Conservation (phyloP, 169 alveolate species). For the Blepharisma undulans region DNA sequence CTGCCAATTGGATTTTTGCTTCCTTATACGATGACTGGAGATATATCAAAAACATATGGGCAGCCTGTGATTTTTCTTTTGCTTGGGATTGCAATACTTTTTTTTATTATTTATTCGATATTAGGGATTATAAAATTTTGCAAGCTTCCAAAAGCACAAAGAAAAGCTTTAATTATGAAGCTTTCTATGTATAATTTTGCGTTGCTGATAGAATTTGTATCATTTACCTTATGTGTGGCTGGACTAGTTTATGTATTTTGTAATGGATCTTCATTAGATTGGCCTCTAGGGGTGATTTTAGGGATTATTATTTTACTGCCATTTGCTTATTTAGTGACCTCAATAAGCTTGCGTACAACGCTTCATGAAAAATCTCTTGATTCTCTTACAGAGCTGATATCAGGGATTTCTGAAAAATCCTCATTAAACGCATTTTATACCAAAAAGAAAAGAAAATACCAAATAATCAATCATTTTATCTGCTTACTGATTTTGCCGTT, state of each 20-base stretch:
- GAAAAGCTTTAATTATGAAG: background rate
- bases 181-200: background rate
- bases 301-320: background rate
- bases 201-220: background rate
- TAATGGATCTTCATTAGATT: no score
- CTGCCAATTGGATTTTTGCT: background rate
- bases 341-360: background rate
- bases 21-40: background rate
- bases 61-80: background rate
- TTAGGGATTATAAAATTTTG: background rate
- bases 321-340: background rate
- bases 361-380: background rate
- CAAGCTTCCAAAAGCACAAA: background rate
- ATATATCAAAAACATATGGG: background rate
- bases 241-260: background rate
- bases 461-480: background rate
- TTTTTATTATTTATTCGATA: background rate
- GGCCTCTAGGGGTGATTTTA: background rate
- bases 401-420: background rate
- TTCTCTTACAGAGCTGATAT: background rate
- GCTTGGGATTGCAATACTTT: background rate
- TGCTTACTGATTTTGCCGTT: background rate
- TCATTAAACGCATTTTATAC: background rate
- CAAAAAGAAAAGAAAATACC: background rate
- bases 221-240: background rate